Percentiles rank a stretch among this genome's conserved stretches.
phyloP scores from a whole-genome alignment of 1,139 yeast species.

The Pneumocystis murina region DNA sequence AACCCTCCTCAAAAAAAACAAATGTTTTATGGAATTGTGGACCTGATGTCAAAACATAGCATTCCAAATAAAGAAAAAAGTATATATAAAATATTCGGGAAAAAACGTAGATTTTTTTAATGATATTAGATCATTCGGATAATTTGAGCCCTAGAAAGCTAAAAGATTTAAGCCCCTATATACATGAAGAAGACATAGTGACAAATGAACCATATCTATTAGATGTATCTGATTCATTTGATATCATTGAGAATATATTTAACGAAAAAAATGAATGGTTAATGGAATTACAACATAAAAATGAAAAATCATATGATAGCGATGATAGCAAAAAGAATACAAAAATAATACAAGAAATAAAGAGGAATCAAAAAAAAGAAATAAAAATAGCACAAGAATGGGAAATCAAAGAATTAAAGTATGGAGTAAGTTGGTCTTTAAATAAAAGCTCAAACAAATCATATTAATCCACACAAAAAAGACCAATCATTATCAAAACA shows the following conservation, averaged over 20 bases:
- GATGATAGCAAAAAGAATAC: background rate
- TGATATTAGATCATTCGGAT: conserved; percentile 1
- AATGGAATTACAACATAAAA: background rate
- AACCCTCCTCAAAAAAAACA: conserved; percentile 17
- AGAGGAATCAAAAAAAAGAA: background rate
- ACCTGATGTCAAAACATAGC: conserved; percentile 20
- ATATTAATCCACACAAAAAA: background rate
- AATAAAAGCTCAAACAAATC: background rate
- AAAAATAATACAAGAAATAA: background rate
- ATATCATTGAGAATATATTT: conserved; percentile 61
- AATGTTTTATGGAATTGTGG: conserved; percentile 24
- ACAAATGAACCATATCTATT: conserved; percentile 70
- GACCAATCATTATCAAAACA: background rate
- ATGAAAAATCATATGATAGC: background rate
- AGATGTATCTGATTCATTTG: conserved; percentile 57
- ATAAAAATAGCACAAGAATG: background rate
- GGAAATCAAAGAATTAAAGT: background rate
- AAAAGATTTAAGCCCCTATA: conserved; percentile 15
- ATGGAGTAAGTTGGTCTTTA: background rate
- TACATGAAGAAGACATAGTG: conserved; percentile 50
- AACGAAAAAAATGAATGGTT: conserved; percentile 59
- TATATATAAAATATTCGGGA: background rate
- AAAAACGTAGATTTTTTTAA: background rate
- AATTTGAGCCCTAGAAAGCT: conserved; percentile 1
- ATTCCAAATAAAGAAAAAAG: background rate